Evolutionary conservation across 1,284 basidiomycete species (phyloP).

Genomic region (Rhizoctonia solani): DNA sequence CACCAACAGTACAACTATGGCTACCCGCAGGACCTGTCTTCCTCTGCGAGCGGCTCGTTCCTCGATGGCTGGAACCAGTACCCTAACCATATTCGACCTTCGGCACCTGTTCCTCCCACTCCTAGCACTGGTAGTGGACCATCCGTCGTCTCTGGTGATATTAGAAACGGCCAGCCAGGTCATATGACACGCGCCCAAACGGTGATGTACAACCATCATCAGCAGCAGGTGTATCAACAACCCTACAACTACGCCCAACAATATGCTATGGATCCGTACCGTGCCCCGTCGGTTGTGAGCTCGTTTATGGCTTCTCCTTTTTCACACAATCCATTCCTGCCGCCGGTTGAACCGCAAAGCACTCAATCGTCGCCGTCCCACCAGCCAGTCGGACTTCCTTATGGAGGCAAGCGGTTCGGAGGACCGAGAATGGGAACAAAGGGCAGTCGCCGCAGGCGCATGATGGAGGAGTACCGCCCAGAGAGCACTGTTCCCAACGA

Average conservation of each 20-base stretch:
- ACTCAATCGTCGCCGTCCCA: constrained; percentile 31
- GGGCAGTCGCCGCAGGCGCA: constrained; percentile 7
- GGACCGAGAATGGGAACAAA: constrained; percentile 13
- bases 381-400: constrained; percentile 31
- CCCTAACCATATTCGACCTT: constrained; percentile 11
- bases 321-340: constrained; percentile 37
- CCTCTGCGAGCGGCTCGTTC: constrained; percentile 27
- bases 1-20: constrained; percentile 6
- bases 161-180: constrained; percentile 15
- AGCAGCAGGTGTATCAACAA: constrained; percentile 5
- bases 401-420: constrained; percentile 3
- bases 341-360: constrained; percentile 31
- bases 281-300: constrained; percentile 35
- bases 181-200: constrained; percentile 16
- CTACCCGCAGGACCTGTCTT: constrained; percentile 23
- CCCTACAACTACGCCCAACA: constrained; percentile 17
- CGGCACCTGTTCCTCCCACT: constrained; percentile 21
- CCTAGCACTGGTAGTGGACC: constrained; percentile 14
- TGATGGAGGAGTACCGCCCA: constrained; percentile 42
- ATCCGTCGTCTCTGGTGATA: constrained; percentile 9
- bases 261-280: constrained; percentile 31
- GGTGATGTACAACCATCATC: constrained; percentile 17
- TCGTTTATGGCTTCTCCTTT: constrained; percentile 36
- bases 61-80: constrained; percentile 26
- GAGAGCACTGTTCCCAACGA: constrained; percentile 79